Evolutionary conservation across 176 grass and related monocot species (phyloP).

Genomic region (Oropetium thomaeum): DNA sequence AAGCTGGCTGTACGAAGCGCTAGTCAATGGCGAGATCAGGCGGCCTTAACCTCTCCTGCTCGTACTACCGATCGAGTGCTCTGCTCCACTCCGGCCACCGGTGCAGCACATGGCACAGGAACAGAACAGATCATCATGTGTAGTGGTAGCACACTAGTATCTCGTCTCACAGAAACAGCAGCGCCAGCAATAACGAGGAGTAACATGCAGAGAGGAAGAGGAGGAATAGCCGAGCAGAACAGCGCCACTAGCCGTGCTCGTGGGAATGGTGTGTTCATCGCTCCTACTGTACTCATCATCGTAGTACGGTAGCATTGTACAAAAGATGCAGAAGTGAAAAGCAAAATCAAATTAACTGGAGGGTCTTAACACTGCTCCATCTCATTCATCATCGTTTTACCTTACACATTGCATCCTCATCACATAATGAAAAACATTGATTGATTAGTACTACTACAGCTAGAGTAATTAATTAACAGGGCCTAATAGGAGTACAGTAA

Average conservation of each 20-base stretch:
- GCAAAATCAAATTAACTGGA: background rate
- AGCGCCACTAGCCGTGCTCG: background rate
- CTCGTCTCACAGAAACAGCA: background rate
- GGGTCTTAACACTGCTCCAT: conserved; percentile 19
- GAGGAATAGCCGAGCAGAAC: background rate
- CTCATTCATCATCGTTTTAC: background rate
- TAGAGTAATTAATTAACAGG: background rate
- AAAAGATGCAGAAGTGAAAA: too few species aligned
- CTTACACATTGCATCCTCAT: background rate
- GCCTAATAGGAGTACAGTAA: background rate
- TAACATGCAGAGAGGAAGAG: background rate
- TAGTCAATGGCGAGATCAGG: background rate
- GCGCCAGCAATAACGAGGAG: background rate
- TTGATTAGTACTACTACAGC: background rate
- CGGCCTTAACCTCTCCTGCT: background rate
- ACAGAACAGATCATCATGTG: background rate
- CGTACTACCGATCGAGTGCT: too few species aligned
- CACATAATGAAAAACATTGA: background rate
- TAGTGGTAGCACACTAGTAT: too few species aligned
- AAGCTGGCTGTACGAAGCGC: background rate
- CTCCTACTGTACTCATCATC: too few species aligned
- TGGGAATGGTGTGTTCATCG: too few species aligned
- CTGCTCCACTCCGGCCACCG: too few species aligned
- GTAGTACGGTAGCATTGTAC: background rate
- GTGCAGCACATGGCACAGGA: background rate